These are phyloP conservation scores for Chloris gayana DNA, from an alignment of 176 grass and related monocot species.

Conservation along the genomic window DNA sequence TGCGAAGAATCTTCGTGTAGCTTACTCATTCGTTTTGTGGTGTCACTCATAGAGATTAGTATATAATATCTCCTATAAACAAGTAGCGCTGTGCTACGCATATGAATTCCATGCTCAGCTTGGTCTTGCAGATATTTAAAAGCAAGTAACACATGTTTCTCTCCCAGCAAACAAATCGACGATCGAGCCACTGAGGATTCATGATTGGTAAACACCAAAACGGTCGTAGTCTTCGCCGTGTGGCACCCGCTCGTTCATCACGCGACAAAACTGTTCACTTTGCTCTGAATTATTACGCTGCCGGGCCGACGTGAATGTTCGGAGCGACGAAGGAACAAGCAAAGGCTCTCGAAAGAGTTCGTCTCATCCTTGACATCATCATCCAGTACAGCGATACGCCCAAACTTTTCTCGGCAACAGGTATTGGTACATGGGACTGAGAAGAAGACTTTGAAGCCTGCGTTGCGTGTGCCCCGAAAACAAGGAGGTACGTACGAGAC, in stretches of 20 bases:
- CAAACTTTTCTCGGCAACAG: neutral
- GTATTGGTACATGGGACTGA: neutral
- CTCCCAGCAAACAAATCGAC: neutral
- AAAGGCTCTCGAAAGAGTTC: too few species aligned
- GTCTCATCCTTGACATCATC: too few species aligned
- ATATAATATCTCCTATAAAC: neutral
- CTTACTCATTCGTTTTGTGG: neutral
- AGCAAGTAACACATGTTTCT: slow-evolving; percentile 24
- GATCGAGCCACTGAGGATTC: neutral
- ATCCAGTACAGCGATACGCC: neutral
- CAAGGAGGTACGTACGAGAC: neutral
- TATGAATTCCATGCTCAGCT: neutral
- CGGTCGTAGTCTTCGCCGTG: too few species aligned
- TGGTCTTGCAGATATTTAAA: neutral
- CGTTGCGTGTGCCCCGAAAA: neutral
- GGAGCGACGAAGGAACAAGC: too few species aligned
- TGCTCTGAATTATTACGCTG: too few species aligned
- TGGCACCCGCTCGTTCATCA: too few species aligned
- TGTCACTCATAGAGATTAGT: neutral
- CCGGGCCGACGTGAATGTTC: too few species aligned
- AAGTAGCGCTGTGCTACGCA: neutral
- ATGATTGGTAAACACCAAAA: neutral
- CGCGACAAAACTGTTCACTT: too few species aligned
- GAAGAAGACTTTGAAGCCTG: too few species aligned
- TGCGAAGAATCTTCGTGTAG: neutral